Base-by-base conservation (phyloP, 257 asterid species). In the Solanum ossicruentum region DNA sequence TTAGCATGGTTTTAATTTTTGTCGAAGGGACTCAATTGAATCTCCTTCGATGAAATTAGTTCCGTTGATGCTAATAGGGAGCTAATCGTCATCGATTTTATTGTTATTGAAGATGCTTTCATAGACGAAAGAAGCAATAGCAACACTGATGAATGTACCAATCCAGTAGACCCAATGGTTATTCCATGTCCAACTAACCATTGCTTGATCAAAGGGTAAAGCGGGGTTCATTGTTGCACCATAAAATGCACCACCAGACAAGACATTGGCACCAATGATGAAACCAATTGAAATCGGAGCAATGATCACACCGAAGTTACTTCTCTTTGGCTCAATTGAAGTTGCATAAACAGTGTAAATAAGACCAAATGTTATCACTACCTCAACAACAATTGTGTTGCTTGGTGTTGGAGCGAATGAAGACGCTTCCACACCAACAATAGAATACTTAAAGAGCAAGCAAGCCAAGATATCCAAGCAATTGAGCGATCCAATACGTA, bases 171-270 rank as follows among this genome's bases (percentile, higher is more conserved):
- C 57, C 57, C 18, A 52, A 4, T 52, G 57, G 36, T 32, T 32
- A 32, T 32, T 32, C 36, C 36, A 32, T 32, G 36, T 32, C 3
- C 3, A 32, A 32, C 89, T 89, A 83, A 56, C 41, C 83, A 96
- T 95, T 92, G 98, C 96, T 0, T 96, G 97, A 1, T 95, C 98
- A 43, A 94, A 93, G 3, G 97, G 90, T 60, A 90, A 95, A 9
- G 95, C 98, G 0, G 95, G 98, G 92, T 94, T 94, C 97, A 94
- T 93, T 10, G 94, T 91, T n/a, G 94, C 95, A 2, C 98, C 97
- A 16, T 85, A 88, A 6, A 94, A 92, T 2, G 97, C 94, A 1
- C 98, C 98, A 21, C 97, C 97, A 0, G 93, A 96, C 85, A 93
- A 85, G 90, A 94, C 92, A 90, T 94, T 93, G 82, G 98, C 98